Percentiles rank a stretch among this genome's conserved stretches.
Evolutionary conservation across 345 rosid genomes (phyloP).

Genomic region (Anastatica hierochuntica): DNA sequence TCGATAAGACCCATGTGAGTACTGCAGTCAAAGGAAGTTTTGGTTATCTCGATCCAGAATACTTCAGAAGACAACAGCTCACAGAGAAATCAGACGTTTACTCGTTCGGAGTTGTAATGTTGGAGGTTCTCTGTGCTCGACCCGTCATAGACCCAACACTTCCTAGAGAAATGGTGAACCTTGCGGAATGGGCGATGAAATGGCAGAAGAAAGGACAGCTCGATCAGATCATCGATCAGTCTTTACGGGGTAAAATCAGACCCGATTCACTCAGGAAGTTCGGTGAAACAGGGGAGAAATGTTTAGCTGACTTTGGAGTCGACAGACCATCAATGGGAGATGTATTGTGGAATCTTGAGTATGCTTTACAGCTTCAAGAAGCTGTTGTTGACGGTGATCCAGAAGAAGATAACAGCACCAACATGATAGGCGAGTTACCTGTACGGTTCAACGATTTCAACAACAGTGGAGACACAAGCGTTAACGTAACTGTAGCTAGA

Average conservation of each 20-base stretch:
- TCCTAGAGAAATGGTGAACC: slow-evolving; percentile 82
- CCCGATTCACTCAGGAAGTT: slow-evolving; percentile 74
- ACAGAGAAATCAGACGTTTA: too few species aligned
- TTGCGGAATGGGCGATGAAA: slow-evolving; percentile 92
- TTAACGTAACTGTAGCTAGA: slow-evolving; percentile 16
- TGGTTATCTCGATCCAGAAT: too few species aligned
- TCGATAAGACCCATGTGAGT: slow-evolving; percentile 95
- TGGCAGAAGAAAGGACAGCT: slow-evolving; percentile 81
- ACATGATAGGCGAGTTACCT: slow-evolving; percentile 58
- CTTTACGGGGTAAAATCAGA: slow-evolving; percentile 46
- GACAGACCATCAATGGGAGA: slow-evolving; percentile 89
- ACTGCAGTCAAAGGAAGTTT: slow-evolving; percentile 96
- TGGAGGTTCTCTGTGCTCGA: slow-evolving; percentile 91
- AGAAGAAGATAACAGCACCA: slow-evolving; percentile 70
- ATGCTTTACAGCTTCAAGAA: slow-evolving; percentile 78
- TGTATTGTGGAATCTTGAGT: slow-evolving; percentile 86
- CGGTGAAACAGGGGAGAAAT: slow-evolving; percentile 83
- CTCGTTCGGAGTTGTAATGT: slow-evolving; percentile 86
- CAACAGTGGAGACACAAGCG: slow-evolving; percentile 34
- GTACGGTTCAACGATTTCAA: slow-evolving; percentile 43
- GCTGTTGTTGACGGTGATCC: slow-evolving; percentile 41
- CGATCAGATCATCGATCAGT: slow-evolving; percentile 63
- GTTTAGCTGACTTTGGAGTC: slow-evolving; percentile 74
- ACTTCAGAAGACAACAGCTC: too few species aligned
- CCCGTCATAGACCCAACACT: slow-evolving; percentile 86